Conservation (phyloP, 345 rosid species). For the Corymbia maculata region DNA sequence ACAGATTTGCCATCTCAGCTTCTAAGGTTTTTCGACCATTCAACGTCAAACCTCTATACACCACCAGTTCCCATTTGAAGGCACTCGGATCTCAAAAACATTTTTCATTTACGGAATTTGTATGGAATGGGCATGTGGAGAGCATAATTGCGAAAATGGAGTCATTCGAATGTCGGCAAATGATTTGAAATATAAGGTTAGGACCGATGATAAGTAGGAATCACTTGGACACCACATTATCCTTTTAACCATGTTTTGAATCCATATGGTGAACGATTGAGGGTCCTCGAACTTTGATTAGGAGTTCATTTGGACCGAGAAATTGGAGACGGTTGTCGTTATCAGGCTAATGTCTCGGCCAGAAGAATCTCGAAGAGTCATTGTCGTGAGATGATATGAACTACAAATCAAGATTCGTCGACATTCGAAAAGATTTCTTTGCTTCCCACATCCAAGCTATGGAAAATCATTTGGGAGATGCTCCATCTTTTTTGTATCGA, state of each 20-base stretch:
- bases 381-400: rapidly evolving
- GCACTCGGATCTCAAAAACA: no score
- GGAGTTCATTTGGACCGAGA: neutral
- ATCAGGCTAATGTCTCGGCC: neutral
- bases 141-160: no score
- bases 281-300: neutral
- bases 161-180: no score
- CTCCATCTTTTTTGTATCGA: neutral
- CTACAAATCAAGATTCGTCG: rapidly evolving
- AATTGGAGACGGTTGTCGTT: neutral
- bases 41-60: neutral
- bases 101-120: no score
- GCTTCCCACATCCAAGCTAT: no score
- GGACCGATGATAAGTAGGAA: no score
- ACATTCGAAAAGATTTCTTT: neutral
- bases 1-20: neutral
- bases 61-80: neutral
- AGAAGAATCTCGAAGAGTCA: neutral
- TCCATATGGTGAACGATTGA: rapidly evolving
- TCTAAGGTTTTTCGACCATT: neutral
- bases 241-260: neutral
- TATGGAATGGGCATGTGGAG: no score
- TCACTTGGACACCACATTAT: neutral
- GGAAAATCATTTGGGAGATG: neutral
- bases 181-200: no score